Evolutionary conservation across 495 filamentous ascomycete species (phyloP).

Genomic region (Bacidia rubella): DNA sequence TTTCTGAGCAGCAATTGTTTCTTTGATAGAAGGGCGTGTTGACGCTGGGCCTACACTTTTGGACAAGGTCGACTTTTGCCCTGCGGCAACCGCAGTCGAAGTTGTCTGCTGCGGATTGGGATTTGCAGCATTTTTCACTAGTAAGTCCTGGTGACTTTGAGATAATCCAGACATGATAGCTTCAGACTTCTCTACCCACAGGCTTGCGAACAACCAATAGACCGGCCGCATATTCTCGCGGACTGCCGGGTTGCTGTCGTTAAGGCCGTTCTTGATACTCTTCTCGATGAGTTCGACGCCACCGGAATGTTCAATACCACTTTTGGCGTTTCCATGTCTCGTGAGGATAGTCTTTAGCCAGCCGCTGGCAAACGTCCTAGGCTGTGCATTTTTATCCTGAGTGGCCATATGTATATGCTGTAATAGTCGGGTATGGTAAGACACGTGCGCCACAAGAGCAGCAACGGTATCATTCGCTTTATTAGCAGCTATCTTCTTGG

Average conservation of each 20-base stretch:
- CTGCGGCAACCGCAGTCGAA: conserved; percentile 29
- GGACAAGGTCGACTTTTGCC: conserved; percentile 40
- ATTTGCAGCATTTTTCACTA: conserved; percentile 71
- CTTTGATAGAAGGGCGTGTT: conserved; percentile 46
- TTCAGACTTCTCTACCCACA: conserved; percentile 71
- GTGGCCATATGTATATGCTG: conserved; percentile 68
- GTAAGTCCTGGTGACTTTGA: conserved; percentile 51
- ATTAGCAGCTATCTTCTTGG: conserved; percentile 80
- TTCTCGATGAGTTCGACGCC: conserved; percentile 74
- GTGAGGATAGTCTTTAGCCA: conserved; percentile 76
- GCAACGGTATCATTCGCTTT: conserved; percentile 66
- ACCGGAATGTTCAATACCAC: conserved; percentile 67
- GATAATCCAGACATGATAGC: conserved; percentile 63
- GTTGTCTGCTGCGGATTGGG: conserved; percentile 49
- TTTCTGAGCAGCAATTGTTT: conserved; percentile 75
- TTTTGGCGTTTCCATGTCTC: conserved; percentile 67
- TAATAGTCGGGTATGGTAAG: conserved; percentile 65
- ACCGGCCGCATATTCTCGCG: conserved; percentile 69
- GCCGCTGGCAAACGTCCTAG: conserved; percentile 60
- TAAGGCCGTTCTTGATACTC: conserved; percentile 71
- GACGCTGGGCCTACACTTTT: conserved; percentile 37
- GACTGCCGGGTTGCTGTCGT: conserved; percentile 76
- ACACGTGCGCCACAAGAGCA: conserved; percentile 58
- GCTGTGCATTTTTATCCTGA: conserved; percentile 83
- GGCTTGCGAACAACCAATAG: conserved; percentile 65